A percentile compares a stretch with the other conserved stretches of the same genome.
phyloP scores from a whole-genome alignment of 352 stramenopile genomes.

The Phytophthora pistaciae region DNA sequence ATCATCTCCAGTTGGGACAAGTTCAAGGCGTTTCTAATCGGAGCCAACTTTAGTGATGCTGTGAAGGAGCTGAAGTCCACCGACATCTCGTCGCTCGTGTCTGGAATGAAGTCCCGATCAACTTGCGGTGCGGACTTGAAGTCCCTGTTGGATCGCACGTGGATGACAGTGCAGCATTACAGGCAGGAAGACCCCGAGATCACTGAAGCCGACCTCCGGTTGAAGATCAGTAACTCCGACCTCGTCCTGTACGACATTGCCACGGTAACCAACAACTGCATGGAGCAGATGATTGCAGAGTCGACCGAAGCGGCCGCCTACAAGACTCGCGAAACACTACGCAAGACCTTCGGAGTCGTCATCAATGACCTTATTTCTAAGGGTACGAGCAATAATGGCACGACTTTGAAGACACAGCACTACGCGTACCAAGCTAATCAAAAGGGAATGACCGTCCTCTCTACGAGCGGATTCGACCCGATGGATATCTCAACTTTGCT shows the following conservation, averaged over 20 bases:
- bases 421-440: conserved; percentile 47
- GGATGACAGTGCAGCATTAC: conserved; percentile 39
- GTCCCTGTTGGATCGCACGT: conserved; percentile 44
- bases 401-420: conserved; percentile 31
- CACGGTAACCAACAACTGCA: conserved; percentile 38
- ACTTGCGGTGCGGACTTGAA: conserved; percentile 50
- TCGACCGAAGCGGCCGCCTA: conserved; percentile 8
- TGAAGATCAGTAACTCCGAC: conserved; percentile 47
- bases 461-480: conserved; percentile 44
- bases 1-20: conserved; percentile 24
- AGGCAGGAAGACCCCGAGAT: conserved; percentile 30
- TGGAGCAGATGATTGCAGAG: conserved; percentile 18
- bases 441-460: conserved; percentile 42
- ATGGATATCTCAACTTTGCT: conserved; percentile 45
- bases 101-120: conserved; percentile 34
- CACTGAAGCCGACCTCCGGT: conserved; percentile 41
- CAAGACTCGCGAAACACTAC: conserved; percentile 43
- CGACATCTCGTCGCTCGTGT: conserved; percentile 33
- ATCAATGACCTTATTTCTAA: conserved; percentile 50
- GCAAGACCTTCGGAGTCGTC: conserved; percentile 49
- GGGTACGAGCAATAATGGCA: conserved; percentile 35
- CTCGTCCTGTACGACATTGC: conserved; percentile 56
- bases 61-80: conserved; percentile 19
- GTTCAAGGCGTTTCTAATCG: conserved; percentile 17
- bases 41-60: conserved; percentile 18